phyloP scores from a whole-genome alignment of 2,329 filamentous ascomycete species.

The Epichloe sylvatica region DNA sequence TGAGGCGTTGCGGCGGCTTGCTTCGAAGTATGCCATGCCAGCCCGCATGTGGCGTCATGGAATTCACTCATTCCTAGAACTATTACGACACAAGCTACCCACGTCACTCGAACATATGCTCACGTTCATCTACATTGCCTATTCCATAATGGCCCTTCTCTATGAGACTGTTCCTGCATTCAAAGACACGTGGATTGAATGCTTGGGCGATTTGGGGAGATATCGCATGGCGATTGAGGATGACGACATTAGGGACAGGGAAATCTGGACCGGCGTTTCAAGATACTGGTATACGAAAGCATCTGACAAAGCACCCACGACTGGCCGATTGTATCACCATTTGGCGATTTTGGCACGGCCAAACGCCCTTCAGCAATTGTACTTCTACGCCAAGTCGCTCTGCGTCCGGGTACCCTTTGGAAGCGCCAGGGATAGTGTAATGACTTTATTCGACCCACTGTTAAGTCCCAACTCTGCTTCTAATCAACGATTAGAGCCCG shows the following conservation, averaged over 20 bases:
- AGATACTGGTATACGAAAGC: constrained; percentile 76
- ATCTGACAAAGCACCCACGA: constrained; percentile 58
- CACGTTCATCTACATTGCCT: constrained; percentile 76
- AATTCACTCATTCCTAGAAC: constrained; percentile 72
- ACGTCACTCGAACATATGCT: constrained; percentile 77
- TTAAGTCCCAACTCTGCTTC: constrained; percentile 20
- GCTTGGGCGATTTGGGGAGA: constrained; percentile 69
- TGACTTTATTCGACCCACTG: constrained; percentile 53
- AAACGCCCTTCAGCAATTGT: constrained; percentile 56
- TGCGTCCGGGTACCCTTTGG: constrained; percentile 53
- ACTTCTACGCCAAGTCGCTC: constrained; percentile 57
- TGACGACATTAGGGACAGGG: constrained; percentile 57
- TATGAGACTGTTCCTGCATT: constrained; percentile 77
- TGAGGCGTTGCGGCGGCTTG: constrained; percentile 50
- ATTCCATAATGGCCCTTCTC: constrained; percentile 76
- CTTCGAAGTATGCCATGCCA: constrained; percentile 79
- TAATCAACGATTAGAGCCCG: constrained; percentile 17
- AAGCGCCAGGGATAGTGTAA: constrained; percentile 54
- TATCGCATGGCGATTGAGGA: constrained; percentile 89
- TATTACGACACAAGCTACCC: constrained; percentile 61
- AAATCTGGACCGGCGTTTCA: constrained; percentile 70
- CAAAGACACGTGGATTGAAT: constrained; percentile 86
- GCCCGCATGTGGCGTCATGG: constrained; percentile 89
- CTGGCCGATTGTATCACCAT: constrained; percentile 77
- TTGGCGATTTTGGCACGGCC: constrained; percentile 65